Evolutionary conservation across 2,329 filamentous ascomycete species (phyloP), one percentile per base, ranked within the genome.

Genomic region (Alternaria rosae): DNA sequence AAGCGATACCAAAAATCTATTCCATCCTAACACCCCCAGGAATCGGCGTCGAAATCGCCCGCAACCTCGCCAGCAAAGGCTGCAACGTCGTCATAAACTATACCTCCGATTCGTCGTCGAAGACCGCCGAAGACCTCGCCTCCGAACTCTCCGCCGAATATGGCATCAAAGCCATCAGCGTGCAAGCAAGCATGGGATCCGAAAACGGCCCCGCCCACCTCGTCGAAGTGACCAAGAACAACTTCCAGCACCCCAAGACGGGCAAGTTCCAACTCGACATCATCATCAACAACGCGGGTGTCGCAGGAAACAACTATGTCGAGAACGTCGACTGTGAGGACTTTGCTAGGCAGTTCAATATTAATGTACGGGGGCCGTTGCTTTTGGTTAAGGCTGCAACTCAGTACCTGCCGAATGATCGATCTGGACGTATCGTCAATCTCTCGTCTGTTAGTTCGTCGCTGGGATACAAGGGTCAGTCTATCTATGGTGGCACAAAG

Each of bases 261-360:
- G 78, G 80, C 61, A 82, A 83, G 57, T 87, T 93, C 76, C 87
- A 90, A 72, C 85, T 97, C 73, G 92, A 96, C 80, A 92, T 97
- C 64, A 83, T 97, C 55, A 83, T 97, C 83, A 96, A 97, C 85
- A 97, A 96, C 78, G 93, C 93, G 28, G 93, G 92, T 25, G 82
- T 87, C 3, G 80, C 84, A 11, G 78, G 86, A 41, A 94, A 95
- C 80, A 86, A 89, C 69, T 77, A 82, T 25, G 81, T 91, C 23
- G 85, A 87, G 53, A 86, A 91, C 26, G 86, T 92, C 65, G 86
- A 85, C 5, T 75, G 84, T 6, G 84, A 84, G 12, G 86, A 93
- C 72, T 96, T 94, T 81, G 85, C 88, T 44, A 82, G 85, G 69
- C 88, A 91, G 59, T 96, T 92, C 82, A 86, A 87, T 58, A 86